phyloP scores from a whole-genome alignment of 768 basidiomycete genomes.

The Aureoboletus auriporus region DNA sequence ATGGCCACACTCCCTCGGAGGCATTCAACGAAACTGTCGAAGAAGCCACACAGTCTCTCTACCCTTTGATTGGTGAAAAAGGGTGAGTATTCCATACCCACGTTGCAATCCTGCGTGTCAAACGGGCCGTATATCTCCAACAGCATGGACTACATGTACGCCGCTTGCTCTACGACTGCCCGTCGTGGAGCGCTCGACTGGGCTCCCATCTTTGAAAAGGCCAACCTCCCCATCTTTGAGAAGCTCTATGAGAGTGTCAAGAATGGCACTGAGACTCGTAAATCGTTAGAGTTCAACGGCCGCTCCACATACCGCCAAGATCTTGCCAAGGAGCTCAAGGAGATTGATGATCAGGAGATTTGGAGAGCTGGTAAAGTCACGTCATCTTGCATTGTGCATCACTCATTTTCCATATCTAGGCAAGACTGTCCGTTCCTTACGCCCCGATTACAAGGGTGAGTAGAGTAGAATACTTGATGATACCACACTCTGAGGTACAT shows the following conservation, averaged over 20 bases:
- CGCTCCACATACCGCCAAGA: slow-evolving; percentile 90
- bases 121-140: neutral
- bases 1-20: slow-evolving; percentile 95
- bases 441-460: slow-evolving; percentile 78
- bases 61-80: slow-evolving; percentile 93
- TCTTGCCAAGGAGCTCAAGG: slow-evolving; percentile 85
- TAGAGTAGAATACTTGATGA: slow-evolving; percentile 19
- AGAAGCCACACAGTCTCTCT: slow-evolving; percentile 98
- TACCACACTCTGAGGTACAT: slow-evolving; percentile 3
- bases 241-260: slow-evolving; percentile 90
- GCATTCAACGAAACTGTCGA: slow-evolving; percentile 99
- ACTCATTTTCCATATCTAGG: slow-evolving; percentile 37
- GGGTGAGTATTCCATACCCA: slow-evolving; percentile 50
- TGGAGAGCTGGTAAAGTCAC: slow-evolving; percentile 79
- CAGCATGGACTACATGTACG: slow-evolving; percentile 99
- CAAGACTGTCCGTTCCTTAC: slow-evolving; percentile 86
- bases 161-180: slow-evolving; percentile 98
- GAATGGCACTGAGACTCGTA: slow-evolving; percentile 96
- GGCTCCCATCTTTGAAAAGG: slow-evolving; percentile 94
- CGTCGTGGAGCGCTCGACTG: slow-evolving; percentile 99
- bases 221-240: slow-evolving; percentile 93
- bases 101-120: neutral
- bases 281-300: slow-evolving; percentile 93
- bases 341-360: slow-evolving; percentile 98
- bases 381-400: neutral